These are phyloP conservation scores for Zanthoxylum bungeanum DNA, from an alignment of 345 rosid genomes.

Conservation along the genomic window DNA sequence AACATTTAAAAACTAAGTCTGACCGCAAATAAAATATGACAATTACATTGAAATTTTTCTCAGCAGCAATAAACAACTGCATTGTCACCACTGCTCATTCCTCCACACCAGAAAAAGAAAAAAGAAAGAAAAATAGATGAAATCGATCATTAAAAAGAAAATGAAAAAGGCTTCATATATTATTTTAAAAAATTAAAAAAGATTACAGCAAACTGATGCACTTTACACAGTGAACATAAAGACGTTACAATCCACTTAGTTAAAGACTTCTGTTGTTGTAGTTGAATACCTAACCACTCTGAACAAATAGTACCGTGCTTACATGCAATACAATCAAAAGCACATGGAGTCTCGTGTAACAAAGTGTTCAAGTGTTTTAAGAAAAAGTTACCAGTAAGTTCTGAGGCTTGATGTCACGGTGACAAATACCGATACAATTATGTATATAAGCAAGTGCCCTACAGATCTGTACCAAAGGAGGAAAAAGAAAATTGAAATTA, in stretches of 20 bases:
- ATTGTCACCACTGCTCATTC: neutral
- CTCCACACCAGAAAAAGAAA: neutral
- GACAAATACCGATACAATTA: slow-evolving; percentile 84
- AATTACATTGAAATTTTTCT: neutral
- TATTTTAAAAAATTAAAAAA: neutral
- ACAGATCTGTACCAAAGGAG: slow-evolving; percentile 64
- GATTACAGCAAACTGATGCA: neutral
- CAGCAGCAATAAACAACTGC: neutral
- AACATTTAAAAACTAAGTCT: neutral
- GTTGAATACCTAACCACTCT: neutral
- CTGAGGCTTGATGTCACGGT: slow-evolving; percentile 97
- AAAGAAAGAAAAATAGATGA: neutral
- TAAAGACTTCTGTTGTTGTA: neutral
- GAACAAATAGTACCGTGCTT: neutral
- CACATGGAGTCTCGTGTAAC: neutral
- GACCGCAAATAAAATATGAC: slow-evolving; percentile 1
- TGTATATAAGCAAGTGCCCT: slow-evolving; percentile 94
- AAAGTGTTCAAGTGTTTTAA: neutral
- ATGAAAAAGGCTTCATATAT: too few relatives aligned
- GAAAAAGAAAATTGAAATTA: slow-evolving; percentile 6
- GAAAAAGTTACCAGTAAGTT: slow-evolving; percentile 66
- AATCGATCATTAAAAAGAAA: neutral
- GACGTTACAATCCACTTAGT: neutral
- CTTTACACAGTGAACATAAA: slow-evolving; percentile 5
- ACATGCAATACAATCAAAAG: neutral